These are phyloP conservation scores for Thalassiosira pacifica DNA, from an alignment of 352 stramenopile genomes.

Conservation along the genomic window DNA sequence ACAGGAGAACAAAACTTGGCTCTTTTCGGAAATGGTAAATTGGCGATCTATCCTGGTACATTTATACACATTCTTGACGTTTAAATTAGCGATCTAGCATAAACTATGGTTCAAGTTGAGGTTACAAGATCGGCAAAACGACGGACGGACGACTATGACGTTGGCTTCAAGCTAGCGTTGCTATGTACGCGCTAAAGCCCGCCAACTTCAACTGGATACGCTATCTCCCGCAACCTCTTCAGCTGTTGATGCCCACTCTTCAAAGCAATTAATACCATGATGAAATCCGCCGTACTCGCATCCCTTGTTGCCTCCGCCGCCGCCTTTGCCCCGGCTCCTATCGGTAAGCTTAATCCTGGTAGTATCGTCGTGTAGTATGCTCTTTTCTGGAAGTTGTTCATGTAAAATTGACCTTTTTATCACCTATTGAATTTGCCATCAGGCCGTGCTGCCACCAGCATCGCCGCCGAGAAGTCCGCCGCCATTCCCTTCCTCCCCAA, in stretches of 20 bases:
- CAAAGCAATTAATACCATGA: constrained; percentile 30
- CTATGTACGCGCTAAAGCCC: no score
- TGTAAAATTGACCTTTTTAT: not conserved
- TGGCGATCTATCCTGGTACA: not conserved
- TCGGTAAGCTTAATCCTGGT: constrained; percentile 35
- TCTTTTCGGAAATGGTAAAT: constrained; percentile 2
- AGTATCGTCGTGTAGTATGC: not conserved
- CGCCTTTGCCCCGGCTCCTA: constrained; percentile 54
- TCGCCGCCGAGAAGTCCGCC: constrained; percentile 65
- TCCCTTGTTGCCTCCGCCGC: constrained; percentile 54
- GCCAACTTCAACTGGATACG: not conserved
- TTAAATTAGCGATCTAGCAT: constrained; percentile 12
- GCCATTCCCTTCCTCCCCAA: constrained; percentile 83
- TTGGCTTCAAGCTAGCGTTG: no score
- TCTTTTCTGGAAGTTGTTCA: not conserved
- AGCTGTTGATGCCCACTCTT: not conserved
- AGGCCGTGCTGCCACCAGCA: not conserved
- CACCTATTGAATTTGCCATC: not conserved
- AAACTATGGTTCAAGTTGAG: constrained; percentile 16
- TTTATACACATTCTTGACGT: not conserved
- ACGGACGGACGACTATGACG: constrained; percentile 15
- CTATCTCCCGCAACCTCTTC: no score
- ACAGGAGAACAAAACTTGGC: no score
- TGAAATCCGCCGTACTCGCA: constrained; percentile 61
- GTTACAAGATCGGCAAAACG: constrained; percentile 28